phyloP scores from a whole-genome alignment of 2,329 filamentous ascomycete species.

The Penicillium freii region DNA sequence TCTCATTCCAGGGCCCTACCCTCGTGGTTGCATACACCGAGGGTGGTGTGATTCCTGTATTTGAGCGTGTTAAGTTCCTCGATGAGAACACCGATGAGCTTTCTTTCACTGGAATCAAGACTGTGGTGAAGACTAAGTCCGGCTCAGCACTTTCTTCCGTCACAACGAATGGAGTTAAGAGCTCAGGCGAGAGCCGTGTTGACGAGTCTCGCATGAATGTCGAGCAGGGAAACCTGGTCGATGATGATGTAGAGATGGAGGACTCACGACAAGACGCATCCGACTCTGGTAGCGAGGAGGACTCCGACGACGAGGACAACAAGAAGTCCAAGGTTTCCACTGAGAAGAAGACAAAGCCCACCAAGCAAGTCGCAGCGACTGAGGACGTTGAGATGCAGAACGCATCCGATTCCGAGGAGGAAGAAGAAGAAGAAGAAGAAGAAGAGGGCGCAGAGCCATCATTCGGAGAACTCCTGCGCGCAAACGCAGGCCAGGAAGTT shows the following conservation, averaged over 20 bases:
- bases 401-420: slow-evolving; percentile 29
- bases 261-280: slow-evolving; percentile 31
- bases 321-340: slow-evolving; percentile 14
- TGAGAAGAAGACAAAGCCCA: slow-evolving; percentile 23
- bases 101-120: slow-evolving; percentile 45
- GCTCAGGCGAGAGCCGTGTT: slow-evolving; percentile 51
- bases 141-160: slow-evolving; percentile 46
- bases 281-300: slow-evolving; percentile 28
- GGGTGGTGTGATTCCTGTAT: slow-evolving; percentile 50
- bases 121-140: slow-evolving; percentile 46
- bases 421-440: slow-evolving; percentile 44
- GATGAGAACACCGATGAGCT: slow-evolving; percentile 46
- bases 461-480: slow-evolving; percentile 81
- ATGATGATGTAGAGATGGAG: slow-evolving; percentile 39
- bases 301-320: slow-evolving; percentile 28
- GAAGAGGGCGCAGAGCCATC: slow-evolving; percentile 59
- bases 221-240: slow-evolving; percentile 48
- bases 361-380: slow-evolving; percentile 23
- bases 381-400: slow-evolving; percentile 45
- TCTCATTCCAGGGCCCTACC: slow-evolving; percentile 46
- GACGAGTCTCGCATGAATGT: slow-evolving; percentile 59
- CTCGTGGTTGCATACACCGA: slow-evolving; percentile 50
- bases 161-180: slow-evolving; percentile 54
- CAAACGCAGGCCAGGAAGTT: slow-evolving; percentile 67
- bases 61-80: slow-evolving; percentile 50